phyloP scores from a whole-genome alignment of 2,329 filamentous ascomycete species.

The Fusarium sp. region DNA sequence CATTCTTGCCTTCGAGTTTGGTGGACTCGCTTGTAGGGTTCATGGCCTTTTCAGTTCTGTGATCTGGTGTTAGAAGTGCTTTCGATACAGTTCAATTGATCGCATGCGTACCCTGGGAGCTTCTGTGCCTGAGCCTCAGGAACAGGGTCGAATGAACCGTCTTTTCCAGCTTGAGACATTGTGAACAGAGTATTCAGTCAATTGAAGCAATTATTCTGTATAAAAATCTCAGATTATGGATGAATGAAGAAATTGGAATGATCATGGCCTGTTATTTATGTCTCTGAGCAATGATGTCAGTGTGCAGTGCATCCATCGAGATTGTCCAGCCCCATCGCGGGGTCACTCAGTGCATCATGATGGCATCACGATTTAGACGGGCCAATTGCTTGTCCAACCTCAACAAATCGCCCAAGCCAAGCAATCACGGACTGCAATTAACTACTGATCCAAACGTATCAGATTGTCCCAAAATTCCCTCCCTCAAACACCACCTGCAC shows the following conservation, averaged over 20 bases:
- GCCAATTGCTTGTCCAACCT: background rate
- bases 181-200: background rate
- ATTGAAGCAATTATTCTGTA: background rate
- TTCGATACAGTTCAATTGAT: background rate
- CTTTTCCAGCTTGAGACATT: constrained; percentile 35
- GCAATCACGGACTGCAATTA: background rate
- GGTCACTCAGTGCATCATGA: constrained; percentile 15
- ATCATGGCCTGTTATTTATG: background rate
- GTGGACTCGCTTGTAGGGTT: constrained; percentile 54
- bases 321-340: constrained; percentile 1
- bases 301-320: constrained; percentile 8
- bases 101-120: constrained; percentile 49
- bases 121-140: constrained; percentile 50
- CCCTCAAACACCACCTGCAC: constrained; percentile 63
- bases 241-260: background rate
- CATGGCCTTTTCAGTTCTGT: constrained; percentile 51
- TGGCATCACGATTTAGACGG: constrained; percentile 14
- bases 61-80: rapidly evolving
- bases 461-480: constrained; percentile 65
- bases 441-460: constrained; percentile 59
- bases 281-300: constrained; percentile 25
- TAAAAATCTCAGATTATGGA: too few species aligned
- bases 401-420: too few species aligned
- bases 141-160: constrained; percentile 50
- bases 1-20: constrained; percentile 52